Base-by-base conservation (phyloP, 1,139 yeast species). In the Yamadazyma membranifaciens region DNA sequence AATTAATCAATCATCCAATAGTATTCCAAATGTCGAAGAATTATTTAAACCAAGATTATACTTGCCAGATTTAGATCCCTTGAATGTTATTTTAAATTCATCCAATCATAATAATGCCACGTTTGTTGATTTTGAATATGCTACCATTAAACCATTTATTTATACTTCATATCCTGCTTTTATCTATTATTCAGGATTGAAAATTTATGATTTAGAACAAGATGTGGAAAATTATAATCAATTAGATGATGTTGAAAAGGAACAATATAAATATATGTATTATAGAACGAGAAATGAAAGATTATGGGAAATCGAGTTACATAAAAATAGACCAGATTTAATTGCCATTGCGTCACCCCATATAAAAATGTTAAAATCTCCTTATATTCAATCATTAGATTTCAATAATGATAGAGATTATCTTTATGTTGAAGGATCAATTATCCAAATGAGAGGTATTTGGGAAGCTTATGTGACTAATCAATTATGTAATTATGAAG, bases 261-360 rank as follows among this genome's bases (percentile, higher is more conserved):
- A 79, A 50, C 91, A 89, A 57, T 87, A 86, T 54, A 83, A 83
- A 55, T 89, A 85, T 63, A 87, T 89, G 82, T 82, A 84, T 59
- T 83, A 81, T 52, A 82, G 91, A 62, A 89, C 98, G 6, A 83
- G 96, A 72, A 88, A 89, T 60, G 96, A 91, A 64, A 82, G 86
- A 52, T 66, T 86, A 43, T 92, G 95, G 91, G 98, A 91, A 63
- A 64, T 76, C 47, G 78, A 82, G 33, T 71, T 91, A 52, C 87
- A 86, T 57, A 75, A 78, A 39, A 73, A 75, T 39, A 70, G 78
- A 46, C 83, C 77, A 52, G 80, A 80, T 41, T 73, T 89, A 49
- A 80, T 91, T 52, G 87, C 87, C 9, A 80, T 92, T 38, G 86
- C 87, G 37, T 83, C 88, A 1, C 91, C 92, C 3, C 87, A 83